A percentile compares a stretch with the other conserved stretches of the same genome.
Evolutionary conservation across 345 rosid genomes (phyloP).

Genomic region (Syzygium oleosum): DNA sequence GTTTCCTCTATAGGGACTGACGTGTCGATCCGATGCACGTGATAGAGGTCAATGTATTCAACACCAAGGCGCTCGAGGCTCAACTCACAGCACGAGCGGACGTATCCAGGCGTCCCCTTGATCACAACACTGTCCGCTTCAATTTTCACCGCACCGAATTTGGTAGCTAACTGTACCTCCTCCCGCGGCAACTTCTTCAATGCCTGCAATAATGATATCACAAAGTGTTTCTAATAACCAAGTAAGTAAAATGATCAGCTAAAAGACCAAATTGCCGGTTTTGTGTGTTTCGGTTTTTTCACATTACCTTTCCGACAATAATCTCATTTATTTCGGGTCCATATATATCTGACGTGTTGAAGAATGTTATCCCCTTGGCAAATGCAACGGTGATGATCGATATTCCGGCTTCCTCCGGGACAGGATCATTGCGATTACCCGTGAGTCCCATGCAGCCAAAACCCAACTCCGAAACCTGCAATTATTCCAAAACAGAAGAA

Average conservation of each 20-base stretch:
- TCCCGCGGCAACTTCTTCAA: slow-evolving; percentile 18
- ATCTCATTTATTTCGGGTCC: slow-evolving; percentile 1
- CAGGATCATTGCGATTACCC: not conserved
- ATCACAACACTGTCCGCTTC: not conserved
- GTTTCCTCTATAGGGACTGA: slow-evolving; percentile 17
- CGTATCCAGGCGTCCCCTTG: slow-evolving; percentile 10
- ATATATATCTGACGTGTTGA: not conserved
- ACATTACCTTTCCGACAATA: slow-evolving; percentile 1
- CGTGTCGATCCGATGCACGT: slow-evolving; percentile 10
- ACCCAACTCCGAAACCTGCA: slow-evolving; percentile 6
- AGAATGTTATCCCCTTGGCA: slow-evolving; percentile 1
- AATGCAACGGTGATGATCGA: not conserved
- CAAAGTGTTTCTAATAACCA: no score
- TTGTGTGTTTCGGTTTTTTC: not conserved
- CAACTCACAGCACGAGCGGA: slow-evolving; percentile 9
- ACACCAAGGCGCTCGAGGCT: slow-evolving; percentile 19
- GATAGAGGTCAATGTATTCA: slow-evolving; percentile 18
- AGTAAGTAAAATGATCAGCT: no score
- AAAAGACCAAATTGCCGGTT: no score
- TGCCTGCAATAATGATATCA: not conserved
- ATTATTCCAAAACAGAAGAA: not conserved
- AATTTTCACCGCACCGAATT: slow-evolving; percentile 6
- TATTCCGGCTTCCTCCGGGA: not conserved
- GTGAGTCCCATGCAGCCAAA: slow-evolving; percentile 4
- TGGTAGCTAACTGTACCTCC: slow-evolving; percentile 19